Percentiles rank a stretch among this genome's conserved stretches.
These are phyloP conservation scores for Esteya vermicola DNA, from an alignment of 2,329 filamentous ascomycete genomes.

Conservation along the genomic window DNA sequence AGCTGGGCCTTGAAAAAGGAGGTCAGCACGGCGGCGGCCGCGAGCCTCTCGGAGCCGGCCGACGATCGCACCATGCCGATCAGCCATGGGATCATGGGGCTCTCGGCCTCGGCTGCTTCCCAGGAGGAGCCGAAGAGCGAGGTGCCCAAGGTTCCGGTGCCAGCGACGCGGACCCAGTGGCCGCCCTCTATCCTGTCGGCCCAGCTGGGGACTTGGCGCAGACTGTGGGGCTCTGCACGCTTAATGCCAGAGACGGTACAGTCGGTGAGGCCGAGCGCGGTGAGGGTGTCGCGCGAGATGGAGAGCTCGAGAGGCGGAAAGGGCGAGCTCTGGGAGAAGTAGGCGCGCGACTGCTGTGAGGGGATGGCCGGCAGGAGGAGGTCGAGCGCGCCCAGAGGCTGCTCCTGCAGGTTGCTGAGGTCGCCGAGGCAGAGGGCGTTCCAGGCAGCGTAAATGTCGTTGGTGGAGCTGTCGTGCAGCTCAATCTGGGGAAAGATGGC, in stretches of 20 bases:
- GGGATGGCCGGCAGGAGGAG: slow-evolving; percentile 45
- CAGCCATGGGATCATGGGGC: slow-evolving; percentile 59
- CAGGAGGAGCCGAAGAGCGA: not conserved
- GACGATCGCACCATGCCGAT: slow-evolving; percentile 47
- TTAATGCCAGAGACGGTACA: slow-evolving; percentile 13
- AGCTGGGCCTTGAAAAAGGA: slow-evolving; percentile 56
- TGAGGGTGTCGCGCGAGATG: slow-evolving; percentile 21
- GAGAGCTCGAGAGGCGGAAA: slow-evolving; percentile 40
- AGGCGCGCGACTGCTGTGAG: slow-evolving; percentile 20
- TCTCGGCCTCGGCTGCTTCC: slow-evolving; percentile 48
- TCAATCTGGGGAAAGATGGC: slow-evolving; percentile 52
- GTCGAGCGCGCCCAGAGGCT: slow-evolving; percentile 45
- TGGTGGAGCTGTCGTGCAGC: slow-evolving; percentile 30
- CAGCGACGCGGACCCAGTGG: slow-evolving; percentile 13
- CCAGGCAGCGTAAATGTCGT: slow-evolving; percentile 34
- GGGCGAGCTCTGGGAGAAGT: slow-evolving; percentile 22
- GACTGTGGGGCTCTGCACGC: not conserved
- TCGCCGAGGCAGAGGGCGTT: slow-evolving; percentile 38
- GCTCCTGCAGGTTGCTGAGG: slow-evolving; percentile 28
- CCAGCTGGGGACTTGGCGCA: slow-evolving; percentile 9
- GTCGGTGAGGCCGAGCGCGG: slow-evolving; percentile 3
- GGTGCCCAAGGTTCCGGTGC: not conserved
- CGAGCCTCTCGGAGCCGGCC: slow-evolving; percentile 44
- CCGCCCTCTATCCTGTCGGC: not conserved
- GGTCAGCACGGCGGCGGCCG: slow-evolving; percentile 55